Conservation (phyloP, 192 early-diverging fungal species). For the Podila epicladia region DNA sequence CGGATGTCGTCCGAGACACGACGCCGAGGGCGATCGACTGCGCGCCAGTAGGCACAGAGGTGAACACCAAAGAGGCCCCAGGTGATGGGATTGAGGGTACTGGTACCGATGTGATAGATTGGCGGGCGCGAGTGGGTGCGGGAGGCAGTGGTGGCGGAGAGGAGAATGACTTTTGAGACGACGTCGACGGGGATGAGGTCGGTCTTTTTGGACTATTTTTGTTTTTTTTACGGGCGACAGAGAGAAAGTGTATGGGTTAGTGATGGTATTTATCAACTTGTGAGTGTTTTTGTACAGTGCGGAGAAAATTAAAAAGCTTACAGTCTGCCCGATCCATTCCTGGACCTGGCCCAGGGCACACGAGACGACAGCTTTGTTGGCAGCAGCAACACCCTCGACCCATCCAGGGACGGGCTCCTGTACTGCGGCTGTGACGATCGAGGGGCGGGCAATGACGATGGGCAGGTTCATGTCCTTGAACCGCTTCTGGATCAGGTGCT, state of each 20-base stretch:
- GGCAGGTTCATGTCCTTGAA: constrained; percentile 37
- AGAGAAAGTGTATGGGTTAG: background rate
- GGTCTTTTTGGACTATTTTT: constrained; percentile 15
- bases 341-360: constrained; percentile 45
- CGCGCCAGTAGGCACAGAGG: constrained; percentile 29
- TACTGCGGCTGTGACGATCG: constrained; percentile 35
- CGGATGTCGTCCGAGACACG: constrained; percentile 37
- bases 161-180: constrained; percentile 41
- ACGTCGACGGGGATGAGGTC: constrained; percentile 46
- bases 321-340: constrained; percentile 33
- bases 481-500: constrained; percentile 55
- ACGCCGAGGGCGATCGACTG: constrained; percentile 27
- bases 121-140: constrained; percentile 4
- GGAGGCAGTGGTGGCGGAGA: constrained; percentile 37
- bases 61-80: constrained; percentile 38
- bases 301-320: constrained; percentile 2
- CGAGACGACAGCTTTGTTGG: constrained; percentile 38
- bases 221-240: background rate
- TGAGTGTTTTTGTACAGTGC: too few species aligned
- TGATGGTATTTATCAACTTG: background rate
- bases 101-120: constrained; percentile 40
- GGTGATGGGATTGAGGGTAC: constrained; percentile 37
- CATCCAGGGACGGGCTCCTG: constrained; percentile 41
- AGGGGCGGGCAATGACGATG: constrained; percentile 47
- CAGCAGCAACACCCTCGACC: constrained; percentile 42